These are phyloP conservation scores for Dipteronia dyeriana DNA, from an alignment of 345 rosid species.

Conservation along the genomic window DNA sequence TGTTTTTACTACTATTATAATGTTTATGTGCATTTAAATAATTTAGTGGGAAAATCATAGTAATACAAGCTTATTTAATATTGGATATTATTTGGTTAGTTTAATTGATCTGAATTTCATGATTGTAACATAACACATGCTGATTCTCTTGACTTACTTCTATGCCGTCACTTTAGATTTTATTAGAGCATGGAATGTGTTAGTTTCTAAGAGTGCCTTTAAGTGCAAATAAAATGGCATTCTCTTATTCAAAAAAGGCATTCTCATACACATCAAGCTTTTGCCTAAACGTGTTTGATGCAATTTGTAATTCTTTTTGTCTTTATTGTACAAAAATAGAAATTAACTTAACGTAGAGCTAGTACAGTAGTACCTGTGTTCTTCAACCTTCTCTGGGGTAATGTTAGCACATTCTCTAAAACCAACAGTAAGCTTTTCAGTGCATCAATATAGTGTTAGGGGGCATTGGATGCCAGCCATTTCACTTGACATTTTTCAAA, in stretches of 20 bases:
- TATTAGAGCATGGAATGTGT: neutral
- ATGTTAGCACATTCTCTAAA: neutral
- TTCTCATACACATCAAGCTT: neutral
- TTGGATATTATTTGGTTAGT: neutral
- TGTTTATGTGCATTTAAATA: neutral
- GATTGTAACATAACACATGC: neutral
- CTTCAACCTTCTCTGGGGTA: neutral
- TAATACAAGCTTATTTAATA: neutral
- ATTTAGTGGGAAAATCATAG: neutral
- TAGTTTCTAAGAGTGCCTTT: neutral
- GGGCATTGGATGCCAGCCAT: neutral
- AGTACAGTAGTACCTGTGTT: neutral
- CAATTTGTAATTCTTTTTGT: neutral
- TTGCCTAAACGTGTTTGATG: slow-evolving; percentile 6
- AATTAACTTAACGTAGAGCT: neutral
- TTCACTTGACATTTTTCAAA: neutral
- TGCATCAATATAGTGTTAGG: neutral
- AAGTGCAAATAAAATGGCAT: neutral
- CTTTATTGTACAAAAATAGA: neutral
- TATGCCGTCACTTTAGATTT: neutral
- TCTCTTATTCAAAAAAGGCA: neutral
- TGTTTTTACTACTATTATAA: neutral
- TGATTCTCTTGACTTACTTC: neutral
- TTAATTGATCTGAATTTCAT: neutral
- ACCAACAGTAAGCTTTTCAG: neutral